Conservation (phyloP, 208 protist genomes). For the Phytomonas francai region DNA sequence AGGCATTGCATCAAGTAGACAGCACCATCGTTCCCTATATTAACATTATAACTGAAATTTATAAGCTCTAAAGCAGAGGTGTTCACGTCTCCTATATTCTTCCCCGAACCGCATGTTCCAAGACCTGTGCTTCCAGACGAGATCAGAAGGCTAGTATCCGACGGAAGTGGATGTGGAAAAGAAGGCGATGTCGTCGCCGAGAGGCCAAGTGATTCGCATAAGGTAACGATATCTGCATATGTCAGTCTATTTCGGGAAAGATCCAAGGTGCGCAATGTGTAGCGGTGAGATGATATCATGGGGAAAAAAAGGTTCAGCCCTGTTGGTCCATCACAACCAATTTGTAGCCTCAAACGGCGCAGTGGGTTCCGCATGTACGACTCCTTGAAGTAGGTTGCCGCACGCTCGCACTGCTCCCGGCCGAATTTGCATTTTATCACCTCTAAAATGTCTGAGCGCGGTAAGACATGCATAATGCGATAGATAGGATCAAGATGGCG, state of each 20-base stretch:
- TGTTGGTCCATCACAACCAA: conserved; percentile 59
- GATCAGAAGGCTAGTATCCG: background rate
- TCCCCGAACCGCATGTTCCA: background rate
- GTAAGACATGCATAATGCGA: conserved; percentile 73
- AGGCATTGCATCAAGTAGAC: conserved; percentile 38
- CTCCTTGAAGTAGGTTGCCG: conserved; percentile 60
- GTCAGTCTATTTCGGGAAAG: conserved; percentile 70
- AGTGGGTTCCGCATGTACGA: conserved; percentile 75
- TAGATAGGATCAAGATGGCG: conserved; percentile 53
- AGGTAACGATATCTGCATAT: conserved; percentile 45
- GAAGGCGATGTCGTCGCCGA: background rate
- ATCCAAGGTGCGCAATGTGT: conserved; percentile 64
- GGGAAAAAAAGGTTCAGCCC: conserved; percentile 68
- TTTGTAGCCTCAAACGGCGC: conserved; percentile 66
- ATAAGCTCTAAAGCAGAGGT: conserved; percentile 49
- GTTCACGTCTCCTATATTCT: background rate
- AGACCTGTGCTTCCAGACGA: background rate
- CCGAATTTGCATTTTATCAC: conserved; percentile 68
- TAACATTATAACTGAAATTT: conserved; percentile 82
- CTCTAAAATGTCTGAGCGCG: conserved; percentile 78
- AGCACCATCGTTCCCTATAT: conserved; percentile 59
- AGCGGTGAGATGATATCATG: conserved; percentile 45
- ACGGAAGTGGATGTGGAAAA: background rate
- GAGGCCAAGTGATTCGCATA: conserved; percentile 50
- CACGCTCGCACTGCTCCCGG: conserved; percentile 56